These are phyloP conservation scores for Crucihimalaya himalaica DNA, from an alignment of 345 rosid species.

Conservation along the genomic window DNA sequence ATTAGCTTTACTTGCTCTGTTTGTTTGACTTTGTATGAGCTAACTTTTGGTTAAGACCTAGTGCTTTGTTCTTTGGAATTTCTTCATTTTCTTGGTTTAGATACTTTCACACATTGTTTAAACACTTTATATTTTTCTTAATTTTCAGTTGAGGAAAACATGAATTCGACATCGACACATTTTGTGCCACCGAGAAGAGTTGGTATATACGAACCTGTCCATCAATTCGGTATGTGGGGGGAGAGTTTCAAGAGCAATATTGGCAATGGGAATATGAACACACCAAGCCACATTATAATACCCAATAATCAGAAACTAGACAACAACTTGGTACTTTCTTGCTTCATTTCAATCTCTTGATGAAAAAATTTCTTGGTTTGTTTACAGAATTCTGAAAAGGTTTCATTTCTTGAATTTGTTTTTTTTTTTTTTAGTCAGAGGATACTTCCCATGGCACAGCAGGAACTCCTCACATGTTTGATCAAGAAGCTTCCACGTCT, in stretches of 20 bases:
- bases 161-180: slow-evolving; percentile 81
- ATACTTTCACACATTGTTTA: slow-evolving; percentile 7
- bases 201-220: slow-evolving; percentile 71
- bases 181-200: slow-evolving; percentile 75
- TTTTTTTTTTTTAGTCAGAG: slow-evolving; percentile 63
- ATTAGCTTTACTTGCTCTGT: slow-evolving; percentile 7
- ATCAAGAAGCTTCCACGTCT: slow-evolving; percentile 67
- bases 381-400: background rate
- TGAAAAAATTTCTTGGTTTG: background rate
- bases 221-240: slow-evolving; percentile 86
- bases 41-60: slow-evolving; percentile 18
- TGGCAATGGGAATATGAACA: slow-evolving; percentile 48
- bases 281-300: slow-evolving; percentile 52
- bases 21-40: slow-evolving; percentile 5
- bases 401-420: slow-evolving; percentile 9
- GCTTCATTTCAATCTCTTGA: background rate
- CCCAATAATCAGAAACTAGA: slow-evolving; percentile 62
- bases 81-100: slow-evolving; percentile 4
- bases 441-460: slow-evolving; percentile 73
- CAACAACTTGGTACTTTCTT: slow-evolving; percentile 54
- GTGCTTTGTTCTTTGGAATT: background rate
- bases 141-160: slow-evolving; percentile 35
- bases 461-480: slow-evolving; percentile 62
- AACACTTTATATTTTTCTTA: background rate
- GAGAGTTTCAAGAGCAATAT: slow-evolving; percentile 56